These are phyloP conservation scores for Aegle marmelos DNA, from an alignment of 345 rosid genomes.

Conservation along the genomic window DNA sequence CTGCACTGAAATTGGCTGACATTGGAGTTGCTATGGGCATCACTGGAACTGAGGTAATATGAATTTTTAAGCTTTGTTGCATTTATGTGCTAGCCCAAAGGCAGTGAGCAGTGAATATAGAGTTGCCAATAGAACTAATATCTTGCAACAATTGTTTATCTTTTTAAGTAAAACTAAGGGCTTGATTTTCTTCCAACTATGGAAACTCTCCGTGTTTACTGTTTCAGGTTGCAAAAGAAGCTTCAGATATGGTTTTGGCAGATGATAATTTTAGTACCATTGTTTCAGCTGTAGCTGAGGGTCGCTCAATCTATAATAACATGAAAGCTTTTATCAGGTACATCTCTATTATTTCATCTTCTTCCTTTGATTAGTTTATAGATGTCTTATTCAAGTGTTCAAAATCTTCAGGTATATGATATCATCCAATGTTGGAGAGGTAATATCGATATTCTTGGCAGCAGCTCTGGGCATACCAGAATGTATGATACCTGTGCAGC, in stretches of 20 bases:
- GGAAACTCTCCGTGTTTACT: neutral
- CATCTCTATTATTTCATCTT: neutral
- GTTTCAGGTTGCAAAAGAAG: constrained; percentile 91
- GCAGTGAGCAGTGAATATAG: neutral
- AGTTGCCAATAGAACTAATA: neutral
- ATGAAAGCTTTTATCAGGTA: constrained; percentile 97
- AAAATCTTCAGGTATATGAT: constrained; percentile 75
- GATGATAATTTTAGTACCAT: constrained; percentile 90
- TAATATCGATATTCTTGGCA: constrained; percentile 78
- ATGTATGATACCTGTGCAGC: constrained; percentile 92
- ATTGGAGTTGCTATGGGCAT: constrained; percentile 98
- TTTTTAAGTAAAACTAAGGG: neutral
- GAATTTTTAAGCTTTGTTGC: neutral
- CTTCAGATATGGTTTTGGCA: constrained; percentile 94
- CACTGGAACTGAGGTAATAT: constrained; percentile 87
- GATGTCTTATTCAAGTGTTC: neutral
- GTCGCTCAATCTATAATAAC: constrained; percentile 82
- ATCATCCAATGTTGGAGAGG: constrained; percentile 96
- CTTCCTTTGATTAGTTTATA: constrained; percentile 4
- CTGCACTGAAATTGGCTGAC: constrained; percentile 93
- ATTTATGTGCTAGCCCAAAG: constrained; percentile 1
- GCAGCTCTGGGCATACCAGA: constrained; percentile 93
- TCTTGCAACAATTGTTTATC: neutral
- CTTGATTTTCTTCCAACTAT: neutral
- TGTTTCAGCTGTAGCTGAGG: constrained; percentile 86